Evolutionary conservation across 208 protist genomes (phyloP), one percentile per base, ranked within the genome.

Genomic region (Plasmodiophora brassicae): DNA sequence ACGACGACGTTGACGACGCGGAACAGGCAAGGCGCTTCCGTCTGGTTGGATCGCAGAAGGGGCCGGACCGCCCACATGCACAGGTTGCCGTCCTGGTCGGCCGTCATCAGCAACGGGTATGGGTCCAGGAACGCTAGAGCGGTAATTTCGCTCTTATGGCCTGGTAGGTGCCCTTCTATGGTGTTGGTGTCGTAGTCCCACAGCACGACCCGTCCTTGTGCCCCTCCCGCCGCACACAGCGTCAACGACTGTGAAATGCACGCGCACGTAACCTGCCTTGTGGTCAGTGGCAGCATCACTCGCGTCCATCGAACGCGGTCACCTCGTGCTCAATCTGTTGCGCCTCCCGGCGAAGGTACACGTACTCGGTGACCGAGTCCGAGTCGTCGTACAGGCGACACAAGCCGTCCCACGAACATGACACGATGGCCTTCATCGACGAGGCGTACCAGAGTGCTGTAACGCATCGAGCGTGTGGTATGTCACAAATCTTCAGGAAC

Each of bases 361-460:
- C 41, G 20, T 32, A 32, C 32, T 78, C 65, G 32, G 65, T 78
- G 5, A 78, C 65, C 5, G 65, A 78, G n/a, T 14, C 14, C 32
- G 65, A 78, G n/a, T 78, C 65, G n/a, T 78, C 65, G 41, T 78
- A 78, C n/a, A 78, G n/a, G 65, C 65, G 65, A 5, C 32, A 78
- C 20, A 78, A 38, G 65, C 32, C 32, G 41, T 78, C 65, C 65
- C 65, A 78, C 65, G 65, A 78, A 38, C 65, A 5, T 5, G 65
- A 78, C 10, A 78, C n/a, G n/a, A 78, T 78, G 10, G 65, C 65
- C 41, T 78, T 78, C 5, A 78, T 5, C 20, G 5, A 5, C 14
- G 65, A 5, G 41, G 41, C n/a, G n/a, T 78, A 78, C 5, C 5
- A n/a, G 10, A 78, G 41, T 8, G 65, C 5, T 38, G 65, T 44